A percentile compares a stretch with the other conserved stretches of the same genome.
Conservation (phyloP, 2,329 filamentous ascomycete genomes). For the Microcyclosporella mali region DNA sequence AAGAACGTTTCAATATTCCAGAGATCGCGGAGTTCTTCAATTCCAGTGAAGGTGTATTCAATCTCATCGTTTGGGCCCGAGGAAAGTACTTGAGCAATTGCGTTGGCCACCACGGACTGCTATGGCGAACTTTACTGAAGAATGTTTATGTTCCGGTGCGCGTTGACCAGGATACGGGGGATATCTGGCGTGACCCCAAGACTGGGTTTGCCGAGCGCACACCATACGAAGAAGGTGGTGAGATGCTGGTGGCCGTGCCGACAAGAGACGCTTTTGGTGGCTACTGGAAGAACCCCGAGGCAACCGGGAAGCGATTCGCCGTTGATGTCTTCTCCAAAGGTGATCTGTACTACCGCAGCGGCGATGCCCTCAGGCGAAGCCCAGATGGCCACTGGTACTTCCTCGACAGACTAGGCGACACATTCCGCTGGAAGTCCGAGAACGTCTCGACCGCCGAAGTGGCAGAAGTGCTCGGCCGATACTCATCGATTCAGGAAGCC, state of each 20-base stretch:
- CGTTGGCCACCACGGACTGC: conserved; percentile 65
- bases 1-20: conserved; percentile 56
- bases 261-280: conserved; percentile 57
- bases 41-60: conserved; percentile 65
- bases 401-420: conserved; percentile 42
- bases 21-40: conserved; percentile 70
- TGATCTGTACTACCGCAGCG: conserved; percentile 42
- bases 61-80: conserved; percentile 34
- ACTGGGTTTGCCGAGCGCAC: conserved; percentile 62
- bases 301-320: conserved; percentile 53
- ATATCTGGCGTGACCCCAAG: conserved; percentile 57
- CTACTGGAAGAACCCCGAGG: conserved; percentile 61
- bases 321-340: conserved; percentile 41
- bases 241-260: conserved; percentile 61
- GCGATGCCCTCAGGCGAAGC: conserved; percentile 39
- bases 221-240: conserved; percentile 62
- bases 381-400: conserved; percentile 42
- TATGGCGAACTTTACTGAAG: conserved; percentile 49
- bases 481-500: conserved; percentile 38
- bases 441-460: conserved; percentile 45
- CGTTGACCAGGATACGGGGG: conserved; percentile 63
- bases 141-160: conserved; percentile 60
- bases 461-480: conserved; percentile 36
- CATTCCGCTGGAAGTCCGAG: conserved; percentile 44
- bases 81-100: conserved; percentile 61